Base-by-base conservation (phyloP, 345 rosid species). In the Linum usitatissimum region DNA sequence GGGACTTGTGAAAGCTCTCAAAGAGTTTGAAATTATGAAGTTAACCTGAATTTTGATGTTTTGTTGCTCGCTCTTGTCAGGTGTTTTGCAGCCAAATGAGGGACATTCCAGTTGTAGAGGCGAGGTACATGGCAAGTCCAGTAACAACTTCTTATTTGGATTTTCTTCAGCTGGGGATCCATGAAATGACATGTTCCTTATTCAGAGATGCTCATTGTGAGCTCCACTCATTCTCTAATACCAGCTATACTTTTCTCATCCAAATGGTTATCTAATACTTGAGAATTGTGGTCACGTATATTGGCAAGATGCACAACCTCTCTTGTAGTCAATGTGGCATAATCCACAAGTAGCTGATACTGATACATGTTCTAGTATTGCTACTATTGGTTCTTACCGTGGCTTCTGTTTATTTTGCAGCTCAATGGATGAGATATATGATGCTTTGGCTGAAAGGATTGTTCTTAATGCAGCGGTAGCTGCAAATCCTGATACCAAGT, bases 341-440 rank as follows among this genome's bases (percentile, higher is more conserved):
- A 34, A 4, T 5, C 8, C 51, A 45, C 14, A 45, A 45, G 17
- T 45, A 10, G 51, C 51, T 45, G 15, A 15, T 45, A 45, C 51
- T 45, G 15, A 15, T 45, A 45, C 17, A 10, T 45, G 51, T 10
- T 15, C 51, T 45, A 45, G 51, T 45, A 45, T 45, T 45, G 51
- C 51, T 10, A 45, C 15, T 9, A 45, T 62, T 49, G 28, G 21
- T 63, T 1, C 36, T 36, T 64, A 57, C 23, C 14, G 9, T 64
- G 49, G 55, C 18, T 45, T 30, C 30, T 28, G 30, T 10, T 65
- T 55, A 10, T 48, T 12, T 17, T 59, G 62, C 76, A 90, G 99
- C 57, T 75, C 77, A 67, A 90, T 93, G 97, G 81, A 84, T 71
- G 94, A 90, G 71, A 76, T 86, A 51, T 93, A 80, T 76, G 88